Evolutionary conservation across 2,329 filamentous ascomycete genomes (phyloP), one percentile per base, ranked within the genome.

Genomic region (Penicillium sp.): DNA sequence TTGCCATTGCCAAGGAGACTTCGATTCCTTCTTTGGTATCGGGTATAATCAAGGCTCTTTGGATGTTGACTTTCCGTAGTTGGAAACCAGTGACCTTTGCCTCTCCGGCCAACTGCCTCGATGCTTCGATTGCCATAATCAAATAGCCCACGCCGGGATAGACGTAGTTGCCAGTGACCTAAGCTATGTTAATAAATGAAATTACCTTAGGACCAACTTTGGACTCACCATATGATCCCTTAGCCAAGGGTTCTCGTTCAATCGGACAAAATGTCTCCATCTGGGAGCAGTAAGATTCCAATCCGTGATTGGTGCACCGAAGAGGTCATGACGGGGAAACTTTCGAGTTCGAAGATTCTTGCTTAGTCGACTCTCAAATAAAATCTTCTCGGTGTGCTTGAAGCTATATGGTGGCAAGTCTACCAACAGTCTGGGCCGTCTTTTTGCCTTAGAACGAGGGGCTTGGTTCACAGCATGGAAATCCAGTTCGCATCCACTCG

Each of bases 11-110:
- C 8, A 73, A 42, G 34, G 58, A 61, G 2, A 68, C 59, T 51
- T 73, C 71, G 24, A 72, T 61, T 2, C 70, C 70, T 6, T 71
- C 61, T 44, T 67, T 68, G 3, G 57, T 64, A 46, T 72, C 69
- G 0, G 70, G 70, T 24, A 73, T 39, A 18, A 67, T 60, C 46
- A 72, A 55, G 1, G 68, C 69, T 50, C 61, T 61, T n/a, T 63
- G 66, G 18, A 72, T 69, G 7, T 61, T 60, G 4, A 73, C 57
- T 24, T 65, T 56, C 20, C 59, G 62, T 4, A 72, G 46, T 2
- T 55, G 49, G 26, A 68, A 66, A 1, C 63, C 61, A 4, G 31
- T 48, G 22, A 63, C 39, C 1, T 40, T 50, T 18, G 44, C 42
- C 3, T 57, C 57, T 10, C 57, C 61, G 1, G 53, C 44, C 29